These are phyloP conservation scores for Allodekkera sacchari DNA, from an alignment of 805 yeast species.

Conservation along the genomic window DNA sequence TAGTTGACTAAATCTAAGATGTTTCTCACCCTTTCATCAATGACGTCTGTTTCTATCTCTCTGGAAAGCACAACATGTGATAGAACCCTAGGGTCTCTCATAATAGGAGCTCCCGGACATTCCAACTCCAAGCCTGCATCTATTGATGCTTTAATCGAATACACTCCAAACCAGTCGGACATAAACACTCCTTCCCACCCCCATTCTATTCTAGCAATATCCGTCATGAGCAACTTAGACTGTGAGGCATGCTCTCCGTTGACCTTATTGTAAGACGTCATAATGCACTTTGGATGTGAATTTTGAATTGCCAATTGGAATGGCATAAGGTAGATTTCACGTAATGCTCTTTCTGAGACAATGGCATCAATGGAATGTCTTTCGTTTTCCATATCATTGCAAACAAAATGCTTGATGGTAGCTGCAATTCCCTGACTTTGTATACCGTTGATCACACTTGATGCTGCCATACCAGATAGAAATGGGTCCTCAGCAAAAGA, in stretches of 20 bases:
- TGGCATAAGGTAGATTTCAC: slow-evolving; percentile 58
- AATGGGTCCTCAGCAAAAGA: slow-evolving; percentile 36
- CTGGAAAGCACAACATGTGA: slow-evolving; percentile 33
- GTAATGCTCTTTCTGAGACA: slow-evolving; percentile 50
- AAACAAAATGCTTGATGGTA: slow-evolving; percentile 53
- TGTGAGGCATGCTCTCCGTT: slow-evolving; percentile 54
- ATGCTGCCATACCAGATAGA: slow-evolving; percentile 36
- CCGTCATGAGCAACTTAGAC: slow-evolving; percentile 32
- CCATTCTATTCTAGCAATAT: slow-evolving; percentile 49
- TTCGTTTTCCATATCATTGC: slow-evolving; percentile 55
- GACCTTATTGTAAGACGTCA: slow-evolving; percentile 58
- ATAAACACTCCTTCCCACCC: slow-evolving; percentile 45
- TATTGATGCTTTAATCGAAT: slow-evolving; percentile 36
- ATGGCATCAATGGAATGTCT: slow-evolving; percentile 40
- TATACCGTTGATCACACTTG: slow-evolving; percentile 45
- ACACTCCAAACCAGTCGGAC: slow-evolving; percentile 61
- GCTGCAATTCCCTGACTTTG: slow-evolving; percentile 45
- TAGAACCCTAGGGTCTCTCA: slow-evolving; percentile 32
- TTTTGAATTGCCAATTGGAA: slow-evolving; percentile 51
- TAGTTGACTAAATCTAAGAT: slow-evolving; percentile 41
- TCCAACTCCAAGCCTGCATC: slow-evolving; percentile 55
- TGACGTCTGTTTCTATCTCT: slow-evolving; percentile 30
- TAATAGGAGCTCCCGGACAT: slow-evolving; percentile 53
- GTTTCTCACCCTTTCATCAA: slow-evolving; percentile 40
- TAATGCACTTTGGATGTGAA: slow-evolving; percentile 43